Percentiles rank a stretch among this genome's conserved stretches.
Evolutionary conservation across 2,329 filamentous ascomycete genomes (phyloP).

Genomic region (Monascus ruber): DNA sequence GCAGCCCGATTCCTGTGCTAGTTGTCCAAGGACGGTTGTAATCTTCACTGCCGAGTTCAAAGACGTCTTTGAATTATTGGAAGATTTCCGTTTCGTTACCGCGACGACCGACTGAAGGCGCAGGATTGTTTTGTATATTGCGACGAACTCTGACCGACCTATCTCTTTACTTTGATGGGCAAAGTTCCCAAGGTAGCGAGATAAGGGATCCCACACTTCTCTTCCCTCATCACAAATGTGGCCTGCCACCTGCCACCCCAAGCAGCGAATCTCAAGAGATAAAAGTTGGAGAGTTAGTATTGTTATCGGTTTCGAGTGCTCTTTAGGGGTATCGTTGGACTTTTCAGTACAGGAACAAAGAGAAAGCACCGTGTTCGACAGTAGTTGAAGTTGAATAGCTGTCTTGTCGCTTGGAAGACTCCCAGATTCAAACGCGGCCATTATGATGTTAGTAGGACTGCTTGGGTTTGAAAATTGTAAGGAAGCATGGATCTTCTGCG

Average conservation of each 20-base stretch:
- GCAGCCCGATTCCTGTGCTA: constrained; percentile 30
- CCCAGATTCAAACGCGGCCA: constrained; percentile 25
- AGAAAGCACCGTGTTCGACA: constrained; percentile 30
- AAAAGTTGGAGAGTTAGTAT: constrained; percentile 29
- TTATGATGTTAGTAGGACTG: constrained; percentile 30
- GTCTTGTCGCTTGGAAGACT: constrained; percentile 28
- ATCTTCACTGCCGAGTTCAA: constrained; percentile 20
- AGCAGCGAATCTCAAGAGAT: constrained; percentile 28
- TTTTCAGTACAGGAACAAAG: constrained; percentile 16
- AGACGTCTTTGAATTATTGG: constrained; percentile 8
- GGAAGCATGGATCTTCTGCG: constrained; percentile 20
- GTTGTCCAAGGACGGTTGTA: constrained; percentile 24
- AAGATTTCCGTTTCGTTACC: constrained; percentile 15
- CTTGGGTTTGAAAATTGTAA: constrained; percentile 23
- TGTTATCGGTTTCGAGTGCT: constrained; percentile 18
- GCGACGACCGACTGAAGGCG: constrained; percentile 21
- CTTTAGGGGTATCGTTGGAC: constrained; percentile 7
- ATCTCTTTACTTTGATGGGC: constrained; percentile 21
- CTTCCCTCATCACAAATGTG: constrained; percentile 30
- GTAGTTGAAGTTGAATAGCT: constrained; percentile 32
- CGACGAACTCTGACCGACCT: constrained; percentile 26
- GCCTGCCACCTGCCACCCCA: constrained; percentile 32
- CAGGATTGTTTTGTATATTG: constrained; percentile 24
- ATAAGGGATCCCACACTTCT: constrained; percentile 34
- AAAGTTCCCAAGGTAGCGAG: constrained; percentile 28